Evolutionary conservation across 345 rosid genomes (phyloP).

Genomic region (Populus ilicifolia): DNA sequence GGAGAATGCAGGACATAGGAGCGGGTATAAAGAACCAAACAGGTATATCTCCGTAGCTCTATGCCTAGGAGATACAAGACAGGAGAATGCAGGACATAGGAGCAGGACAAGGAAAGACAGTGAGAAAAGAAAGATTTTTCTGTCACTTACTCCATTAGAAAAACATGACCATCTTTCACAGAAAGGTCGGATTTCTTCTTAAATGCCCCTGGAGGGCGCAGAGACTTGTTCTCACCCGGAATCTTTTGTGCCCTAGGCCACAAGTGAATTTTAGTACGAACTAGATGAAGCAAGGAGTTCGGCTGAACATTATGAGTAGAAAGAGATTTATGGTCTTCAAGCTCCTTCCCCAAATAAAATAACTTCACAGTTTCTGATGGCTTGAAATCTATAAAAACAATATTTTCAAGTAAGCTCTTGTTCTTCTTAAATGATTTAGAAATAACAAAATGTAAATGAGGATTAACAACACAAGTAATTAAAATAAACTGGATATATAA

Average conservation of each 20-base stretch:
- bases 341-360: conserved; percentile 81
- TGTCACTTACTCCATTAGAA: conserved; percentile 88
- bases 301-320: conserved; percentile 83
- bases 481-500: background rate
- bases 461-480: background rate
- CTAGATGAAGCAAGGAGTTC: conserved; percentile 85
- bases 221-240: conserved; percentile 84
- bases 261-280: conserved; percentile 74
- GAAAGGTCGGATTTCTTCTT: conserved; percentile 98
- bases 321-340: conserved; percentile 74
- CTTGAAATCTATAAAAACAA: conserved; percentile 71
- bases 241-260: conserved; percentile 84
- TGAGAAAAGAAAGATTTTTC: background rate
- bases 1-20: background rate
- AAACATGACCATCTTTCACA: conserved; percentile 90
- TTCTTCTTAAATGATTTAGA: background rate
- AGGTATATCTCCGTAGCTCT: background rate
- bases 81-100: background rate
- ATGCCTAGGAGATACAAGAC: background rate
- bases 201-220: conserved; percentile 97
- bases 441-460: background rate
- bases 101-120: background rate
- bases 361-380: conserved; percentile 74
- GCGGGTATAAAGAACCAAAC: no score
- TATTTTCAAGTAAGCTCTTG: conserved; percentile 16